Conservation (phyloP, 495 filamentous ascomycete species). For the Aeminium ludgeri region DNA sequence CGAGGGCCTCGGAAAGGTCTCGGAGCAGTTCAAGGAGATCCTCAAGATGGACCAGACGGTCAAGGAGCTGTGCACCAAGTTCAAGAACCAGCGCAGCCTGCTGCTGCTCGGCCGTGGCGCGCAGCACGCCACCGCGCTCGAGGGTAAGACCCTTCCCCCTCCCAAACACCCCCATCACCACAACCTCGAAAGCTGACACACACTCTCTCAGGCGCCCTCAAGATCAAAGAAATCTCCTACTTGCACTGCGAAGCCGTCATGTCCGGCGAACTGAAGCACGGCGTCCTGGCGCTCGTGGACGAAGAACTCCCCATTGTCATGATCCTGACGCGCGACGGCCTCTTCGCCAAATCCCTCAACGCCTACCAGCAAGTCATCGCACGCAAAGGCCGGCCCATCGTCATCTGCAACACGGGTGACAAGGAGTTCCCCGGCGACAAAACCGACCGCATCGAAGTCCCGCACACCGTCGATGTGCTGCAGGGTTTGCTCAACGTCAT, state of each 20-base stretch:
- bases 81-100: slow-evolving; percentile 94
- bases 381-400: slow-evolving; percentile 83
- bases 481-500: slow-evolving; percentile 97
- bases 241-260: slow-evolving; percentile 99
- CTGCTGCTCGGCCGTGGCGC: slow-evolving; percentile 84
- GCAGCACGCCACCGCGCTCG: slow-evolving; percentile 91
- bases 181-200: slow-evolving; percentile 11
- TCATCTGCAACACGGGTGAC: slow-evolving; percentile 88
- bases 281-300: slow-evolving; percentile 90
- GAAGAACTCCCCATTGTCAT: slow-evolving; percentile 98
- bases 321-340: slow-evolving; percentile 88
- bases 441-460: slow-evolving; percentile 94
- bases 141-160: slow-evolving; percentile 40
- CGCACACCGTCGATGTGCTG: slow-evolving; percentile 83
- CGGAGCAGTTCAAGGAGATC: slow-evolving; percentile 79
- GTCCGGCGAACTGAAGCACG: slow-evolving; percentile 97
- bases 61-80: slow-evolving; percentile 77
- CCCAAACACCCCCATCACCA: background rate
- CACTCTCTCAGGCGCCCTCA: slow-evolving; percentile 48
- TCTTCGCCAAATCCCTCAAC: slow-evolving; percentile 94
- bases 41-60: slow-evolving; percentile 80
- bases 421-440: slow-evolving; percentile 71
- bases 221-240: slow-evolving; percentile 99
- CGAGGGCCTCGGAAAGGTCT: slow-evolving; percentile 73
- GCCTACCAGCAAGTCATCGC: slow-evolving; percentile 98